These are phyloP conservation scores for Fallopia convolvulus DNA, from an alignment of 148 eudicot species.

Conservation along the genomic window DNA sequence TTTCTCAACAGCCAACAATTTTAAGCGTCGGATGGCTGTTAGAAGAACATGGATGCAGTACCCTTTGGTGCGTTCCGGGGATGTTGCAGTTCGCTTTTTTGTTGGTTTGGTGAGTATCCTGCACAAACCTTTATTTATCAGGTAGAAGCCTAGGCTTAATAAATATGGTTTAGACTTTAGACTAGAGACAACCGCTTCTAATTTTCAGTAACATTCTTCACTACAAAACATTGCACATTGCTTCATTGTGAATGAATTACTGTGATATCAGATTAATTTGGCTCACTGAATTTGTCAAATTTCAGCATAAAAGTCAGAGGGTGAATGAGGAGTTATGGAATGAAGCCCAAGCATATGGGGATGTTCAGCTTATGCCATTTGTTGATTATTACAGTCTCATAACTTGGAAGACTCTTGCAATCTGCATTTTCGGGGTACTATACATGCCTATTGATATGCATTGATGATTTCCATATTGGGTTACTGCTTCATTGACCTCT, in stretches of 20 bases:
- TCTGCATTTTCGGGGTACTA: conserved; percentile 88
- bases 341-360: conserved; percentile 76
- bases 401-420: conserved; percentile 91
- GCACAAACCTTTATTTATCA: not conserved
- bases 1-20: conserved; percentile 94
- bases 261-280: no score
- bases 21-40: conserved; percentile 95
- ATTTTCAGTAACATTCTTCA: no score
- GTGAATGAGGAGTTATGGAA: conserved; percentile 97
- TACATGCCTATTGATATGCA: not conserved
- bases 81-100: conserved; percentile 87
- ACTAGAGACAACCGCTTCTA: no score
- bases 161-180: no score
- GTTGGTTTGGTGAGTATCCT: conserved; percentile 83
- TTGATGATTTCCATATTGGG: not conserved
- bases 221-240: no score
- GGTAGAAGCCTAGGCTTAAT: no score
- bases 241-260: not conserved
- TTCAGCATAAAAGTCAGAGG: conserved; percentile 81
- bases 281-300: not conserved
- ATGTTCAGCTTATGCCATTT: conserved; percentile 90
- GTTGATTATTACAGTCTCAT: conserved; percentile 92
- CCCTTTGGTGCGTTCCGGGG: conserved; percentile 70
- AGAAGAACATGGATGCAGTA: conserved; percentile 99
- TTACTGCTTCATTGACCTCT: not conserved